phyloP scores from a whole-genome alignment of 1,284 basidiomycete species.

The Clitocybe nebularis region DNA sequence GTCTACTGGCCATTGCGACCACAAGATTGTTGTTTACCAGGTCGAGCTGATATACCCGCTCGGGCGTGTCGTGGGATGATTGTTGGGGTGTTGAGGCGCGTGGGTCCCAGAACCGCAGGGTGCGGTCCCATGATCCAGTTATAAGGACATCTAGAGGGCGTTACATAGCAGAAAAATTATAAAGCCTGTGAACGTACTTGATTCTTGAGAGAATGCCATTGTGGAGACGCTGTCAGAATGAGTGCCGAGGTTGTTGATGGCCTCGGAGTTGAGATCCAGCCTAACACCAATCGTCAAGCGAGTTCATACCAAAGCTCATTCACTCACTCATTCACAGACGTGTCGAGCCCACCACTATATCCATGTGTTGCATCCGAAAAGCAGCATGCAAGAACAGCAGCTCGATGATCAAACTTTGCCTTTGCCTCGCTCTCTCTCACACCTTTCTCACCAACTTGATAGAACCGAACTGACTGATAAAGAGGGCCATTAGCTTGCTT shows the following conservation, averaged over 20 bases:
- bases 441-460: constrained; percentile 50
- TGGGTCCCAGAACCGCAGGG: constrained; percentile 85
- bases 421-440: constrained; percentile 54
- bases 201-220: constrained; percentile 52
- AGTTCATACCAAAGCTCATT: no score
- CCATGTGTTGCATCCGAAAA: constrained; percentile 62
- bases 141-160: constrained; percentile 70
- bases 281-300: constrained; percentile 28
- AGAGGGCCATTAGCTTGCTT: not conserved
- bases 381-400: constrained; percentile 65
- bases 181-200: constrained; percentile 40
- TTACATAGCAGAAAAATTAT: constrained; percentile 7
- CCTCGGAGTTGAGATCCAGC: constrained; percentile 61
- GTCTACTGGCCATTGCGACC: constrained; percentile 85
- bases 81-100: constrained; percentile 55
- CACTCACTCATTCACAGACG: constrained; percentile 65
- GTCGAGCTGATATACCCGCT: constrained; percentile 83
- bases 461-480: constrained; percentile 66
- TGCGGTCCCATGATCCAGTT: constrained; percentile 89
- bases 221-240: constrained; percentile 65
- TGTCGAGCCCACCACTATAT: constrained; percentile 75
- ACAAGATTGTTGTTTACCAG: constrained; percentile 73
- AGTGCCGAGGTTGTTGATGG: constrained; percentile 58
- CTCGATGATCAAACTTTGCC: constrained; percentile 75
- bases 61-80: constrained; percentile 68